Base-by-base conservation (phyloP, 805 yeast genomes). In the Candida boidinii region DNA sequence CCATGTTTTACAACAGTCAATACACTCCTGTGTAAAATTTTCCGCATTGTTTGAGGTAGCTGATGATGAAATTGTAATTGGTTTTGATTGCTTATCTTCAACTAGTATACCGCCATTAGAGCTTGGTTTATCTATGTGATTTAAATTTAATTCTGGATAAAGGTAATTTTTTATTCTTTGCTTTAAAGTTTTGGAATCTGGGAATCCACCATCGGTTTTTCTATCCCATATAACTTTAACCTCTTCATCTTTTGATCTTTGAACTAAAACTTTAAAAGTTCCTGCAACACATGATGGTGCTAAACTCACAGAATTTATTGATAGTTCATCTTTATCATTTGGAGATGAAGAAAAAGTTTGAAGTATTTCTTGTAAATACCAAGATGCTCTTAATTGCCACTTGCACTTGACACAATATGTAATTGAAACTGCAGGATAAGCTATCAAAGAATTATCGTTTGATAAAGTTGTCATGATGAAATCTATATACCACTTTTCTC, bases 371-470 rank as follows among this genome's bases (percentile, higher is more conserved):
- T 83, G 95, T 21, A 76, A 61, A 44, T 84, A 84, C 95, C 95
- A 87, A 0, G 84, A 69, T 2, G 95, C 94, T 10, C 96, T 61
- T 29, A 84, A 68, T 45, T 82, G 81, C 96, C 96, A 86, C 47
- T 81, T 80, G 62, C 96, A 86, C 49, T 70, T 73, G 24, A 81
- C 79, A 51, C 96, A 86, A 56, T 79, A 86, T 43, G 72, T 67
- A 26, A 86, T 84, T 4, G 73, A 59, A 2, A 86, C 70, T 28
- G 75, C 61, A 2, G 94, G 92, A 37, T 65, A 75, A n/a, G n/a
- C n/a, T n/a, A n/a, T n/a, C n/a, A n/a, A n/a, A n/a, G n/a, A n/a
- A n/a, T n/a, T n/a, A n/a, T n/a, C n/a, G n/a, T n/a, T n/a, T n/a
- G n/a, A n/a, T n/a, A n/a, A n/a, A n/a, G n/a, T n/a, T n/a, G n/a